Evolutionary conservation across 2,329 filamentous ascomycete genomes (phyloP), one percentile per base, ranked within the genome.

Genomic region (Beauveria pseudobassiana): DNA sequence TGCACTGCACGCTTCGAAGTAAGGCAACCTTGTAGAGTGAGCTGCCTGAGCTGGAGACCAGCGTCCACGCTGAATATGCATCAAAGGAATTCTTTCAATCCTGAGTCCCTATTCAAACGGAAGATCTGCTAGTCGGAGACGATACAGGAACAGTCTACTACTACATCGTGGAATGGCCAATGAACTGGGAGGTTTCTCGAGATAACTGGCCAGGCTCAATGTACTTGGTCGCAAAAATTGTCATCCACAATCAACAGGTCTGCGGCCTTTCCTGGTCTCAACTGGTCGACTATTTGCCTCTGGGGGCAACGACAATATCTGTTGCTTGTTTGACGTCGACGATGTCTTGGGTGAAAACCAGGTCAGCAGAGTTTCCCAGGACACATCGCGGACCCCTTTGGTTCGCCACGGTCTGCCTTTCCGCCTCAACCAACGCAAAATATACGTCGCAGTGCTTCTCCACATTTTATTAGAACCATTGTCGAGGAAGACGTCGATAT

Each of bases 221-320:
- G 78, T 90, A 84, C 1, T 78, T 97, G 26, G 77, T 96, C 57
- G 87, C 89, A 24, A 87, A 87, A 65, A 87, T 98, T 67, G 82
- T 82, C 38, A 85, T 91, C 8, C 93, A 98, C 71, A 85, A 81
- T 1, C 92, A 97, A 74, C 93, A 98, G 70, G 88, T 99, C 60
- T 99, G 95, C 69, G 93, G 93, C 1, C 78, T 99, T n/a, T 84
- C 90, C 3, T 98, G 93, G 91, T 93, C 91, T 3, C 79, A 3
- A 85, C 90, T 68, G 91, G 91, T 3, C 80, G 81, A 3, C 81
- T 87, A 42, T 93, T 99, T 71, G 91, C 91, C 16, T 92, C 90
- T 5, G 93, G 95, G 7, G 91, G 90, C 26, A 98, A 99, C 70
- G 95, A 99, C 77, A 97, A 98, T 69, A 75, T 86, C 3, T 96